Base-by-base conservation (phyloP, 2,329 filamentous ascomycete species). In the Knufia fluminis region DNA sequence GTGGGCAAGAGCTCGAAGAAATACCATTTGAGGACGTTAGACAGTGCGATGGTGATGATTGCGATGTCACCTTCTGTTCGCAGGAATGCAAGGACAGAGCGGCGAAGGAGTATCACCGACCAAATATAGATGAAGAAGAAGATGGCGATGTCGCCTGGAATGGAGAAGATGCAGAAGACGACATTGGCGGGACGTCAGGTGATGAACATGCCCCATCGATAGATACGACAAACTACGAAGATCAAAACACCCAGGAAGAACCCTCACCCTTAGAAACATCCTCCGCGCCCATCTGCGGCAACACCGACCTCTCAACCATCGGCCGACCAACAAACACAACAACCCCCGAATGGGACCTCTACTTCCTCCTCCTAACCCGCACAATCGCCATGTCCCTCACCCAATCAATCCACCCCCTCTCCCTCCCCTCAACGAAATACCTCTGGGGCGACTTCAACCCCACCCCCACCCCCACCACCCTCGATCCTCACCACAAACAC, bases 1-100 rank as follows among this genome's bases (percentile, higher is more conserved):
- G 91, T 65, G 88, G 88, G 77, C 6, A 78, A 80, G 20, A 75
- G 94, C 4, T 86, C 85, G 0, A 74, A 75, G 0, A 68, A 86
- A 31, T 66, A 61, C 8, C 52, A 55, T 63, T 68, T 2, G 82
- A 78, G 57, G 66, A 71, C 32, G 49, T 53, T 19, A 40, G 48
- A 28, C 50, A 54, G 28, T 59, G 57, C 38, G 20, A 44, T 17
- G 56, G 54, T 4, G 71, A 74, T 26, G 82, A 78, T 62, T 70
- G 74, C 51, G 76, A 79, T 49, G 73, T 71, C 14, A 72, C 80
- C 54, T 83, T 82, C 65, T 83, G 80, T 65, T 77, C 75, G 52
- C 64, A 71, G 55, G 62, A 67, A 23, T 83, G 80, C 60, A 70
- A 74, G 52, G 71, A 76, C 44, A 63, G 70, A n/a, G 79, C 80